Evolutionary conservation across 495 filamentous ascomycete genomes (phyloP).

Genomic region (Neurospora cerealis): DNA sequence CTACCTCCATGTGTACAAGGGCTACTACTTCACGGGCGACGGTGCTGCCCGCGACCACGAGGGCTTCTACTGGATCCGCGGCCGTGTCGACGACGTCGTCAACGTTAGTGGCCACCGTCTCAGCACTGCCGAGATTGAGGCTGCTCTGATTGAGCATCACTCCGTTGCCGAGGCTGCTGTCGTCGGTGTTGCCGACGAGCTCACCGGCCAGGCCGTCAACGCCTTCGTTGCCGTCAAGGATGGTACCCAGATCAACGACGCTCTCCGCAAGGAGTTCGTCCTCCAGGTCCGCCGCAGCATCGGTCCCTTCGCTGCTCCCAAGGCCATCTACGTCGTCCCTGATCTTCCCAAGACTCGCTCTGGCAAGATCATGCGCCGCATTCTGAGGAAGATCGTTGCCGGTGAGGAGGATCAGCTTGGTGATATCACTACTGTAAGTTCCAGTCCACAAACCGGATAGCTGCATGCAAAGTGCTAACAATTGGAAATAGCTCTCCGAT

Average conservation of each 20-base stretch:
- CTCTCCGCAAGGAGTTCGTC: conserved; percentile 84
- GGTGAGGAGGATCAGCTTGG: conserved; percentile 96
- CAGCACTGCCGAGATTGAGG: conserved; percentile 96
- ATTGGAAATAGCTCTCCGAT: conserved; percentile 61
- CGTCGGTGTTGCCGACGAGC: conserved; percentile 84
- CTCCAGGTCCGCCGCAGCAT: conserved; percentile 95
- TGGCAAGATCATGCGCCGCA: conserved; percentile 98
- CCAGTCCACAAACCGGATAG: neutral
- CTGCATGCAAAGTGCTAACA: conserved; percentile 26
- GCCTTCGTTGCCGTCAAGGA: conserved; percentile 94
- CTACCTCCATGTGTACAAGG: conserved; percentile 95
- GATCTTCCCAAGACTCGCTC: conserved; percentile 94
- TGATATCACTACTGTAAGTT: conserved; percentile 79
- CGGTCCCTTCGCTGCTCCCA: conserved; percentile 93
- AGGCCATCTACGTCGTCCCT: conserved; percentile 79
- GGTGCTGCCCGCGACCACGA: conserved; percentile 96
- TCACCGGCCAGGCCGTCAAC: conserved; percentile 94
- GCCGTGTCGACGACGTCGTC: conserved; percentile 96
- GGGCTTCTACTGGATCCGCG: conserved; percentile 99
- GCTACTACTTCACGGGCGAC: conserved; percentile 98
- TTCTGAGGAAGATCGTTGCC: conserved; percentile 91
- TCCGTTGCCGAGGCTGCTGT: conserved; percentile 91
- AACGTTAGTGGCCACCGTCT: conserved; percentile 95
- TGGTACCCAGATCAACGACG: conserved; percentile 64
- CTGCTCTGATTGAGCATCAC: conserved; percentile 84